Evolutionary conservation across 441 rosid species (phyloP).

Genomic region (Pelargonium fulgidum): DNA sequence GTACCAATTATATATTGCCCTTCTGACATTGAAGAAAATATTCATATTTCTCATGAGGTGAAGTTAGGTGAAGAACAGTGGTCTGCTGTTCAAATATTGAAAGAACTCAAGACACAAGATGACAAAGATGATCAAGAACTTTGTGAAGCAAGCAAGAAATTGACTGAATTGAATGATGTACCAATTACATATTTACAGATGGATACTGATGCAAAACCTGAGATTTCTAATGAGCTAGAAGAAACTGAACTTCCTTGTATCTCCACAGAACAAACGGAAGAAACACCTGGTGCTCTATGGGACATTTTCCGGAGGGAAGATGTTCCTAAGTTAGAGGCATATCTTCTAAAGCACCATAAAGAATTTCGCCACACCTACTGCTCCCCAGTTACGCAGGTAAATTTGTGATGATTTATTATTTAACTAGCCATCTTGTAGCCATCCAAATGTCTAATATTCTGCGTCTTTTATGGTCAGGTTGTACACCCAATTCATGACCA

Average conservation of each 20-base stretch:
- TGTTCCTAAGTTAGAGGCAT: constrained; percentile 64
- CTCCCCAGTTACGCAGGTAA: constrained; percentile 56
- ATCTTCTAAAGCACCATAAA: constrained; percentile 51
- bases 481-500: constrained; percentile 88
- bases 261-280: background rate
- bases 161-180: background rate
- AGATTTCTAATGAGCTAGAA: background rate
- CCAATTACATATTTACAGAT: background rate
- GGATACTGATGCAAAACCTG: background rate
- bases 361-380: constrained; percentile 82
- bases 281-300: constrained; percentile 60
- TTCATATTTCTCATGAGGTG: no score
- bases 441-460: constrained; percentile 1
- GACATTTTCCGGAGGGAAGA: constrained; percentile 91
- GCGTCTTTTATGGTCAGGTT: constrained; percentile 34
- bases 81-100: no score
- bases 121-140: no score
- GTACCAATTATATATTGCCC: no score
- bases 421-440: background rate
- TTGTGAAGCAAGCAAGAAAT: background rate
- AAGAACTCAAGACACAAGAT: no score
- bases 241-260: background rate
- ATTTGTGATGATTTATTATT: background rate
- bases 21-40: no score
- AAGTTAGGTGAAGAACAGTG: no score